These are phyloP conservation scores for Tuber melanosporum DNA, from an alignment of 495 filamentous ascomycete species.

Conservation along the genomic window DNA sequence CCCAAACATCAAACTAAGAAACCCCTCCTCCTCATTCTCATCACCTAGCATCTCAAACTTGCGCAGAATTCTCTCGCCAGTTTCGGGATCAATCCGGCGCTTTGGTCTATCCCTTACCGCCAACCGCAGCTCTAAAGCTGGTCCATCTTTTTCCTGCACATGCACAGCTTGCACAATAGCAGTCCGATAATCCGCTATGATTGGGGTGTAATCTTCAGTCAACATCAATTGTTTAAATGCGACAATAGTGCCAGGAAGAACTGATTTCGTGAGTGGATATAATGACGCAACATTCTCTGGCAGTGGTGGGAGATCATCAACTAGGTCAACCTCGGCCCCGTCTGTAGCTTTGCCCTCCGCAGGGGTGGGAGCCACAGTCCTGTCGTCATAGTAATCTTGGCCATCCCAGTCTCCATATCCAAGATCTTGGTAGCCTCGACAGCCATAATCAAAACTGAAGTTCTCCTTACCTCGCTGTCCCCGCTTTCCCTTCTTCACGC, in stretches of 20 bases:
- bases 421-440: conserved; percentile 46
- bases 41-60: conserved; percentile 63
- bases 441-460: conserved; percentile 42
- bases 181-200: conserved; percentile 59
- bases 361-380: conserved; percentile 29
- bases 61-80: conserved; percentile 55
- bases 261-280: conserved; percentile 50
- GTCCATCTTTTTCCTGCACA: conserved; percentile 44
- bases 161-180: conserved; percentile 55
- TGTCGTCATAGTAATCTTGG: conserved; percentile 41
- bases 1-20: conserved; percentile 49
- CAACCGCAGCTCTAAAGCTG: conserved; percentile 54
- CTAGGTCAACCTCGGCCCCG: conserved; percentile 24
- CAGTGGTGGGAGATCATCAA: conserved; percentile 60
- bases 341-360: conserved; percentile 47
- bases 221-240: conserved; percentile 72
- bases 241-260: conserved; percentile 60
- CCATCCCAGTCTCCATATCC: conserved; percentile 46
- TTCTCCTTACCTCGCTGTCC: conserved; percentile 40
- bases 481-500: conserved; percentile 36
- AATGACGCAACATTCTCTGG: conserved; percentile 58
- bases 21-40: conserved; percentile 51
- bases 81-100: conserved; percentile 49
- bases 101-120: conserved; percentile 58
- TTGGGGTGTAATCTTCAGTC: conserved; percentile 72